These are phyloP conservation scores for Ophiostoma piceae DNA, from an alignment of 2,329 filamentous ascomycete genomes.

Conservation along the genomic window DNA sequence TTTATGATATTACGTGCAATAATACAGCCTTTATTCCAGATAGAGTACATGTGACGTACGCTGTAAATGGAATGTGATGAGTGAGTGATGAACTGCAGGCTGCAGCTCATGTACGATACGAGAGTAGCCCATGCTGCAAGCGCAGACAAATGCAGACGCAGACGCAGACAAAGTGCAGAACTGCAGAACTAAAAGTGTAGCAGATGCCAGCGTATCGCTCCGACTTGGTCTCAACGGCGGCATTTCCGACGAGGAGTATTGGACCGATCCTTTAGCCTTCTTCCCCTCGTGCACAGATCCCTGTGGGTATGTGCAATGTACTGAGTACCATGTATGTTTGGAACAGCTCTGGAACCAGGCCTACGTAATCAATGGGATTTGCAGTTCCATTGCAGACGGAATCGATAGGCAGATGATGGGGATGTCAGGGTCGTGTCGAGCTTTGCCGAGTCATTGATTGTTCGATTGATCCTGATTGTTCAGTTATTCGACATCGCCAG, in stretches of 20 bases:
- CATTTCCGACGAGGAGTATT: constrained; percentile 5
- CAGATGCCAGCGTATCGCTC: not conserved
- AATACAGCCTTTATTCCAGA: not conserved
- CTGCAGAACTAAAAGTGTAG: not conserved
- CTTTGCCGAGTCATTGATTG: not conserved
- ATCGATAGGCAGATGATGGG: not conserved
- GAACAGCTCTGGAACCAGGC: constrained; percentile 2
- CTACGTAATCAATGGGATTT: not conserved
- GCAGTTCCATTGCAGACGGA: constrained; percentile 3
- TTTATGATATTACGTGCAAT: not conserved
- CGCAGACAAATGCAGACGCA: not conserved
- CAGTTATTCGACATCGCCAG: not conserved
- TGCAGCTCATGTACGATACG: not conserved
- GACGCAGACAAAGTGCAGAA: not conserved
- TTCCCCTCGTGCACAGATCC: not conserved
- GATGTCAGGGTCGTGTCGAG: too few relatives aligned
- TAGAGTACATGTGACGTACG: not conserved
- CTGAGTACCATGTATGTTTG: not conserved
- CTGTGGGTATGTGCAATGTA: not conserved
- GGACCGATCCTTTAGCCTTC: not conserved
- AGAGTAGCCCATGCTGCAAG: not conserved
- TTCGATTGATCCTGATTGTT: not conserved
- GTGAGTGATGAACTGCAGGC: not conserved
- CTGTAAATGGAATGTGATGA: not conserved
- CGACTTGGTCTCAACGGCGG: not conserved